Evolutionary conservation across 352 stramenopile genomes (phyloP), one percentile per base, ranked within the genome.

Genomic region (Phytophthora sansomeana): DNA sequence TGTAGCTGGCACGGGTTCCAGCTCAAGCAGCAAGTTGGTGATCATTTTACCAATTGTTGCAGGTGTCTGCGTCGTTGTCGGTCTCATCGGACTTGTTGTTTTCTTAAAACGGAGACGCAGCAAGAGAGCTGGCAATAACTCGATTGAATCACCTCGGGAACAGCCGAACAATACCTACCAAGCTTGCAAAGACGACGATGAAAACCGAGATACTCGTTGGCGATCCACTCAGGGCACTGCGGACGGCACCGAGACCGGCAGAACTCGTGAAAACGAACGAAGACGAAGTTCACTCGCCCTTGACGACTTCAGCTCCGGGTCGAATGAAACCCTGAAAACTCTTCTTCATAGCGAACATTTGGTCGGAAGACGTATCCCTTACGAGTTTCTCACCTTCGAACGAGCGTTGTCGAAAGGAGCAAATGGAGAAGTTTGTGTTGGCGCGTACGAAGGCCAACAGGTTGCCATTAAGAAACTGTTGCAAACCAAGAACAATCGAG

Each of bases 391-490:
- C 17, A 10, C 2, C 2, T 81, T 83, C 26, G 32, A 81, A 24
- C 36, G 44, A 16, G 21, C 67, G 5, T n/a, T 89, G 0, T 67
- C 69, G 0, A 75, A 77, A 5, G 81, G 74, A 5, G 74, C 75
- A 5, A 81, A 65, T 21, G 78, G 78, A 14, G 81, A 90, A 54
- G 79, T 90, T 1, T 88, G 77, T 74, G 6, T 74, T 0, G 75
- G 65, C 3, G 38, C 65, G 24, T 83, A 72, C 33, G 35, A 63
- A 0, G 51, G 60, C 4, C 29, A 58, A 17, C 41, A 57, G 1
- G 72, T 88, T 5, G 77, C 79, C 0, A 67, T 84, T 33, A 85
- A 87, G 52, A 57, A 60, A 16, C 51, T 84, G 28, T n/a, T 81
- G 7, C 54, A 79, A 38, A 51, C 47, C 17, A 67, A 53, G 24